A percentile compares a stretch with the other conserved stretches of the same genome.
Evolutionary conservation across 768 basidiomycete genomes (phyloP).

Genomic region (Termitomyces sp.): DNA sequence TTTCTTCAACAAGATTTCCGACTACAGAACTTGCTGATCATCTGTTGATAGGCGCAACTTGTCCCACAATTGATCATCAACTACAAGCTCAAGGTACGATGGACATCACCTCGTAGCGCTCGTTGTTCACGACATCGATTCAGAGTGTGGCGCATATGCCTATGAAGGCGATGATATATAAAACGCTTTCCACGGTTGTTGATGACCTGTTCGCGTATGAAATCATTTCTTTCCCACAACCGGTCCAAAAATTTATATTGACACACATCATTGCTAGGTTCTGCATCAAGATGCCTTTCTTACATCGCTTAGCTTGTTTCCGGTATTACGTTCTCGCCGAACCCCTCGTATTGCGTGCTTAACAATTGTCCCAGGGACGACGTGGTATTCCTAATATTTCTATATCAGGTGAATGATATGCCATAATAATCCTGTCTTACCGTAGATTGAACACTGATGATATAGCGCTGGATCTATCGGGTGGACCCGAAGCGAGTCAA

Average conservation of each 20-base stretch:
- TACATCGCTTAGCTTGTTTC: conserved; percentile 90
- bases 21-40: not conserved
- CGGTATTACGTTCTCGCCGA: conserved; percentile 29
- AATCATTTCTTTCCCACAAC: conserved; percentile 5
- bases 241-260: conserved; percentile 7
- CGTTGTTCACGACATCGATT: conserved; percentile 2
- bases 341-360: conserved; percentile 13
- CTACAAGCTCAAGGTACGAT: conserved; percentile 86
- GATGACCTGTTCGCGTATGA: conserved; percentile 90
- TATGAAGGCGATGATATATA: conserved; percentile 98
- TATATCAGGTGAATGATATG: conserved; percentile 79
- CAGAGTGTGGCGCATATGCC: conserved; percentile 98
- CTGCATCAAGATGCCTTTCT: conserved; percentile 94
- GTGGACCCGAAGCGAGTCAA: conserved; percentile 93
- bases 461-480: conserved; percentile 94
- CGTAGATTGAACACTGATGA: conserved; percentile 16
- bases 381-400: conserved; percentile 84
- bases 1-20: conserved; percentile 13
- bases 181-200: conserved; percentile 83
- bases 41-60: conserved; percentile 62
- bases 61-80: conserved; percentile 91
- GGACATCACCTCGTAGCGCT: conserved; percentile 11
- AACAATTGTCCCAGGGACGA: conserved; percentile 52
- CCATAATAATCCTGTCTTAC: not conserved
- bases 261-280: conserved; percentile 44